Base-by-base conservation (phyloP, 164 flowering plant genomes). In the Tetracentron sinense region DNA sequence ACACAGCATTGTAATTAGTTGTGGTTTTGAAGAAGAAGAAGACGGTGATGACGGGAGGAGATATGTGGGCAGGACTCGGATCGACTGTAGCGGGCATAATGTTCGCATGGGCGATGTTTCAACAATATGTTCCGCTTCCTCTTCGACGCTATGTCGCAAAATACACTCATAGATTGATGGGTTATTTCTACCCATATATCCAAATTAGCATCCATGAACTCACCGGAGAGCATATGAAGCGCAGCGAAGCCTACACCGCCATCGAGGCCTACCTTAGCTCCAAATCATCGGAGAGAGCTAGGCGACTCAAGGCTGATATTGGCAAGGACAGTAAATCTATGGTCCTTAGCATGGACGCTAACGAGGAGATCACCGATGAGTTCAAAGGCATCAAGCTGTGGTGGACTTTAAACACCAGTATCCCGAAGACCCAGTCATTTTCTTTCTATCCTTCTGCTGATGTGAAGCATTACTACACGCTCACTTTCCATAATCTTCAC, bases 401-500 rank as follows among this genome's bases (percentile, higher is more conserved):
- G 70, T 78, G 84, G 84, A 21, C 52, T 23, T 61, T 63, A 0
- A 60, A 65, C 4, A 69, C 64, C 16, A 42, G 19, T 4, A 7
- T 30, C 6, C 16, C 73, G 21, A 64, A 29, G 0, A 6, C 31
- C 2, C 60, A 58, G 31, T 14, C 70, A 0, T 7, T 73, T 0
- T 63, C 71, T 2, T 33, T 54, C 38, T 58, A 49, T 22, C 68
- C 68, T 0, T 42, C 0, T 29, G 5, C 30, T 52, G 59, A 67
- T 15, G 73, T 65, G 26, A 63, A 60, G 53, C 56, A 73, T 22
- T 69, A 14, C 21, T 81, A 71, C 66, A 63, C 33, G 56, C 81
- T 81, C 27, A 62, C 38, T 1, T 81, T 81, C 54, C 78, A 74
- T 44, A 69, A 57, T 19, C n/a, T 42, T 16, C 35, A 81, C 58